Evolutionary conservation across 108 stramenopile species (phyloP).

Genomic region (Skeletonema grethae): DNA sequence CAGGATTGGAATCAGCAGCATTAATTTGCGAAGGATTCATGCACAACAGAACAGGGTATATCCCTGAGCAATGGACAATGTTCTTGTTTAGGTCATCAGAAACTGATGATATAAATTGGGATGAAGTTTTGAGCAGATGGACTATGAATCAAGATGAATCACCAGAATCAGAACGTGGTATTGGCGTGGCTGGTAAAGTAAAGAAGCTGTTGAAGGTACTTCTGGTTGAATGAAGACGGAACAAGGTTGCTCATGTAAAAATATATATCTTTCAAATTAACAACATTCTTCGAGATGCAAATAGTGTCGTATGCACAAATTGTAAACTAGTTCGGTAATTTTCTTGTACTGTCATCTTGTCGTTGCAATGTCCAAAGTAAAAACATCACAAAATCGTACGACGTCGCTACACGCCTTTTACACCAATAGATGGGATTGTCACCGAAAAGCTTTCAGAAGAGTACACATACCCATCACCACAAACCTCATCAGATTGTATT

Average conservation of each 20-base stretch:
- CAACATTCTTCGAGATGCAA: background rate
- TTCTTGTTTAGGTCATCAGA: background rate
- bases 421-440: slow-evolving; percentile 1
- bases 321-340: background rate
- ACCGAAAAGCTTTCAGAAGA: slow-evolving; percentile 1
- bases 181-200: background rate
- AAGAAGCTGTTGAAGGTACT: background rate
- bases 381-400: background rate
- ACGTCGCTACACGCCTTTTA: background rate
- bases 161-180: slow-evolving; percentile 4
- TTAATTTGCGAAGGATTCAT: slow-evolving; percentile 1
- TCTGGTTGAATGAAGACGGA: background rate
- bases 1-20: slow-evolving; percentile 1
- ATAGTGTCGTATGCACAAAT: background rate
- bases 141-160: background rate
- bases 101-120: background rate
- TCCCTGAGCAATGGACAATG: background rate
- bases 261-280: background rate
- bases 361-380: background rate
- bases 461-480: background rate
- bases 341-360: background rate
- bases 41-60: slow-evolving; percentile 5
- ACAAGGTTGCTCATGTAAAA: background rate
- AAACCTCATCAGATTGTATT: background rate
- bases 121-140: slow-evolving; percentile 1